Evolutionary conservation across 2,329 filamentous ascomycete species (phyloP).

Genomic region (Stachybotrys elegans): DNA sequence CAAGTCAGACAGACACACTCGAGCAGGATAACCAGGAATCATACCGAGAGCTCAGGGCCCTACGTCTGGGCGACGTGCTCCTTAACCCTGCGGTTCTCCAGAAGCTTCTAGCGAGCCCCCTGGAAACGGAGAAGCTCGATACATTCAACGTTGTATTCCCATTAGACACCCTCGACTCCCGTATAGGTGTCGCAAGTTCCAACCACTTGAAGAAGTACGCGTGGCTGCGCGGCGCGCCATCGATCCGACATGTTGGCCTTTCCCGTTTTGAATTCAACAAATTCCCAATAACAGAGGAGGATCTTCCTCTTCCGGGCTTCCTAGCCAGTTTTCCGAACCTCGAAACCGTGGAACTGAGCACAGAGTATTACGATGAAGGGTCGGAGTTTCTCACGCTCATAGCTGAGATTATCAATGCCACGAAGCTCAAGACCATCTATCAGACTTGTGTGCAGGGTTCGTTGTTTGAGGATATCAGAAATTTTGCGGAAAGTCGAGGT

Average conservation of each 20-base stretch:
- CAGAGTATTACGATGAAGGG: constrained; percentile 19
- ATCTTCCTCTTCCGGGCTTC: constrained; percentile 27
- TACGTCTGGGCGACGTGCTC: constrained; percentile 21
- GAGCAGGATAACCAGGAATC: constrained; percentile 11
- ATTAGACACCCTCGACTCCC: constrained; percentile 14
- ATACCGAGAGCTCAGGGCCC: constrained; percentile 19
- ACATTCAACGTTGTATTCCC: constrained; percentile 32
- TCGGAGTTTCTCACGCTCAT: constrained; percentile 23
- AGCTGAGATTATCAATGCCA: constrained; percentile 23
- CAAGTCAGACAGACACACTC: no score
- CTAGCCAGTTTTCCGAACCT: constrained; percentile 30
- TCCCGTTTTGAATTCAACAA: constrained; percentile 28
- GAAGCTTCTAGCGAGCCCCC: constrained; percentile 17
- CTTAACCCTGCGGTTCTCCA: constrained; percentile 18
- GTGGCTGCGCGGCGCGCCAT: constrained; percentile 29
- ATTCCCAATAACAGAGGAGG: constrained; percentile 20
- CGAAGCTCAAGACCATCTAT: constrained; percentile 26
- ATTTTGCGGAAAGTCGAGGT: constrained; percentile 14
- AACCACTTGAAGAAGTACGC: constrained; percentile 23
- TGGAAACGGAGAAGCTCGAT: constrained; percentile 22
- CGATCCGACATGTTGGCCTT: constrained; percentile 28
- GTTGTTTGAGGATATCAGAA: constrained; percentile 22
- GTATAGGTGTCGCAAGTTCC: constrained; percentile 18
- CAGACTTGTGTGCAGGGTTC: constrained; percentile 24
- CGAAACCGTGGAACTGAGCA: constrained; percentile 28